phyloP scores from a whole-genome alignment of 805 yeast genomes.

The Starmera caribaea region DNA sequence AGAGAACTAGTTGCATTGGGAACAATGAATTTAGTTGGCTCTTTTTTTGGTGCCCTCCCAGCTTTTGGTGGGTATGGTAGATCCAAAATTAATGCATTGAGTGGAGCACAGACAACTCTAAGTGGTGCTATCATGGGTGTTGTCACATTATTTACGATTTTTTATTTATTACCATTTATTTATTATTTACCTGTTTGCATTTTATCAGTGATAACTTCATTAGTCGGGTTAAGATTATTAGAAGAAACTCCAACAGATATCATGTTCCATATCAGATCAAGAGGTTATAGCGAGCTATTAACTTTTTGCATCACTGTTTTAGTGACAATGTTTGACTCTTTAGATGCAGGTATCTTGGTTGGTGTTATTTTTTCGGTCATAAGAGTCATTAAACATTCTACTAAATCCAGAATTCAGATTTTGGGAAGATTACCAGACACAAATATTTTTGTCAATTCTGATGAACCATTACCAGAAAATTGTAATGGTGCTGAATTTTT shows the following conservation, averaged over 20 bases:
- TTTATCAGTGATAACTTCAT: slow-evolving; percentile 68
- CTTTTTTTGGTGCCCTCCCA: slow-evolving; percentile 56
- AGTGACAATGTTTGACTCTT: slow-evolving; percentile 61
- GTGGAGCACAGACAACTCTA: slow-evolving; percentile 80
- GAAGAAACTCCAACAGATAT: slow-evolving; percentile 83
- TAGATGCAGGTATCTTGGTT: slow-evolving; percentile 84
- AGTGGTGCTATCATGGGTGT: slow-evolving; percentile 82
- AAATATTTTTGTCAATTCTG: slow-evolving; percentile 60
- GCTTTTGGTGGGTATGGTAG: slow-evolving; percentile 96
- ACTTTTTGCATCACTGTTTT: slow-evolving; percentile 57
- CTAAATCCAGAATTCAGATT: slow-evolving; percentile 77
- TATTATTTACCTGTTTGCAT: slow-evolving; percentile 73
- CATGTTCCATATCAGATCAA: slow-evolving; percentile 57
- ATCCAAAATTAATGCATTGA: slow-evolving; percentile 76
- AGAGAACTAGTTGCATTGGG: slow-evolving; percentile 91
- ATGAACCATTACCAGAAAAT: slow-evolving; percentile 35
- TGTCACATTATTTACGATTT: slow-evolving; percentile 56
- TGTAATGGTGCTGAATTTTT: slow-evolving; percentile 13
- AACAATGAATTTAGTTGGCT: slow-evolving; percentile 51
- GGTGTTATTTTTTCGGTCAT: slow-evolving; percentile 77
- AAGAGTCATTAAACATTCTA: slow-evolving; percentile 70
- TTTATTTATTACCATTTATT: slow-evolving; percentile 49
- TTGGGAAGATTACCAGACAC: slow-evolving; percentile 60
- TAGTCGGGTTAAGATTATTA: slow-evolving; percentile 65
- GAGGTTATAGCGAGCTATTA: slow-evolving; percentile 69